Conservation (phyloP, 148 eudicot genomes). For the Cornus controversa region DNA sequence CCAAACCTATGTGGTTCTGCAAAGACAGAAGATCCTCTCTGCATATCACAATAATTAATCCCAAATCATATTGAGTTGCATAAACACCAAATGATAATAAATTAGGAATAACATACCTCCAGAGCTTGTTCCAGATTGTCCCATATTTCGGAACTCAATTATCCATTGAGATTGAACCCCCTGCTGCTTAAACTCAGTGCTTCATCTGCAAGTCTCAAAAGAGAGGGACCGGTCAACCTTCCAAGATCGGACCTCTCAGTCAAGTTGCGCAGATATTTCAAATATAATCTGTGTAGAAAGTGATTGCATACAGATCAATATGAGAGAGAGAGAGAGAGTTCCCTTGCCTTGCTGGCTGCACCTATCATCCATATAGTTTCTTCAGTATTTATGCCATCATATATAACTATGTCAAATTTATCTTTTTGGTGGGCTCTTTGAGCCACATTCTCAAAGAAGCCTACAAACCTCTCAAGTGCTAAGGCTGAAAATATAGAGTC, state of each 20-base stretch:
- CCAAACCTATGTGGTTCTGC: constrained; percentile 65
- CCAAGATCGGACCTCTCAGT: constrained; percentile 94
- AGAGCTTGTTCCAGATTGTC: constrained; percentile 61
- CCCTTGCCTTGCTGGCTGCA: constrained; percentile 62
- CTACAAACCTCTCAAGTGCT: constrained; percentile 63
- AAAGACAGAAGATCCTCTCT: constrained; percentile 81
- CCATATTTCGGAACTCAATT: constrained; percentile 79
- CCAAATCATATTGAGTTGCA: constrained; percentile 4
- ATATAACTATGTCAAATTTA: constrained; percentile 71
- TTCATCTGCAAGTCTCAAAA: constrained; percentile 80
- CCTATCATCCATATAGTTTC: constrained; percentile 85
- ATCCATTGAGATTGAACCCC: constrained; percentile 51
- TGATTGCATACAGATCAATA: constrained; percentile 7
- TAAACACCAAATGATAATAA: neutral
- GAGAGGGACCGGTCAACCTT: constrained; percentile 80
- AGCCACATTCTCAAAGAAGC: constrained; percentile 39
- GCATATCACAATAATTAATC: constrained; percentile 24
- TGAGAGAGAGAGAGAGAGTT: constrained; percentile 13
- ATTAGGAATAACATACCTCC: constrained; percentile 42
- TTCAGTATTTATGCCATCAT: constrained; percentile 78
- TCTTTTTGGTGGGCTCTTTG: constrained; percentile 30
- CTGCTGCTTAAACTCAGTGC: constrained; percentile 44
- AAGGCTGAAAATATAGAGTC: constrained; percentile 81
- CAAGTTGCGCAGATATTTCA: constrained; percentile 69
- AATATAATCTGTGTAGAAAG: constrained; percentile 61